Conservation (phyloP, 2,329 filamentous ascomycete genomes). For the Malbranchea cinnamomea region DNA sequence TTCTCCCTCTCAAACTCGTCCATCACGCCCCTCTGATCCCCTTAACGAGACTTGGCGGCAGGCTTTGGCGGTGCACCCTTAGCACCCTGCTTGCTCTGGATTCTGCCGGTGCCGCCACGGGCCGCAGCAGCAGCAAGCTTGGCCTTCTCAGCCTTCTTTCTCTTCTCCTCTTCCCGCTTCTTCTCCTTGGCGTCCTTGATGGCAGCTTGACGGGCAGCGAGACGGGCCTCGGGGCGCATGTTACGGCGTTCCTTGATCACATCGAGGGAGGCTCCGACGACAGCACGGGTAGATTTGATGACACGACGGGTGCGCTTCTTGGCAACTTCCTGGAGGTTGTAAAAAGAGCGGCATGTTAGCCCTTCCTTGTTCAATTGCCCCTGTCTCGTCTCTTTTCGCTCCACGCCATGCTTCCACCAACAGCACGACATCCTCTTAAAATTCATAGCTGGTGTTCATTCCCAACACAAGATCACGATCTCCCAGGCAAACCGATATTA, state of each 20-base stretch:
- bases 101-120: slow-evolving; percentile 64
- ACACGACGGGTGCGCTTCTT: slow-evolving; percentile 98
- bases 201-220: slow-evolving; percentile 73
- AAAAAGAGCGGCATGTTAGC: slow-evolving; percentile 9
- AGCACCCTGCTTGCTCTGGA: slow-evolving; percentile 91
- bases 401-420: background rate
- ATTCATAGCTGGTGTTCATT: slow-evolving; percentile 5
- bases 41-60: slow-evolving; percentile 72
- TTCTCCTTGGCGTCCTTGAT: slow-evolving; percentile 99
- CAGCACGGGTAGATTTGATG: slow-evolving; percentile 97
- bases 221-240: slow-evolving; percentile 88
- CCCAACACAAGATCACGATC: slow-evolving; percentile 8
- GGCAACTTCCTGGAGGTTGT: slow-evolving; percentile 70
- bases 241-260: slow-evolving; percentile 98
- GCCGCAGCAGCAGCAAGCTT: slow-evolving; percentile 63
- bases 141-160: slow-evolving; percentile 99
- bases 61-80: slow-evolving; percentile 84
- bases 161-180: slow-evolving; percentile 72
- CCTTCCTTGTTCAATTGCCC: slow-evolving; percentile 7
- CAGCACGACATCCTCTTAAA: slow-evolving; percentile 1
- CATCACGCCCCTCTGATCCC: background rate
- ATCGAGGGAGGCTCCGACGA: slow-evolving; percentile 97
- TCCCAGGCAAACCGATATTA: slow-evolving; percentile 4
- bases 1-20: no score
- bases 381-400: background rate